These are phyloP conservation scores for Alliaria petiolata DNA, from an alignment of 345 rosid species.

Conservation along the genomic window DNA sequence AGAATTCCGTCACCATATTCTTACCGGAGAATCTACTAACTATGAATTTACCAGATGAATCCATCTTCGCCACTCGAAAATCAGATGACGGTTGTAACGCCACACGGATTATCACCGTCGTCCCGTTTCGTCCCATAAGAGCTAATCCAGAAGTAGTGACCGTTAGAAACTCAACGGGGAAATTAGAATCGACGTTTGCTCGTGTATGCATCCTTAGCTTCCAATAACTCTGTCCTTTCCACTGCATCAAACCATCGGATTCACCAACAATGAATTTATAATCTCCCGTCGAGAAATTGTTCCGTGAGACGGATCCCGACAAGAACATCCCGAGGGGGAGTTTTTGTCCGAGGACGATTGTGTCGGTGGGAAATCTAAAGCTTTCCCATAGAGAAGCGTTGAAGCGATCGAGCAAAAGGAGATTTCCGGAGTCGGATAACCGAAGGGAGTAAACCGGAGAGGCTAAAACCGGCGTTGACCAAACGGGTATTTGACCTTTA, in stretches of 20 bases:
- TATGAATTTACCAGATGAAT: conserved; percentile 49
- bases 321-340: conserved; percentile 39
- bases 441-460: conserved; percentile 46
- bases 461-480: conserved; percentile 64
- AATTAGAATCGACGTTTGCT: conserved; percentile 44
- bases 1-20: conserved; percentile 42
- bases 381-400: conserved; percentile 82
- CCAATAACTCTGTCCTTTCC: conserved; percentile 73
- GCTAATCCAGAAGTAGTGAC: conserved; percentile 56
- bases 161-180: conserved; percentile 48
- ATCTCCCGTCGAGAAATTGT: conserved; percentile 54
- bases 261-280: conserved; percentile 45
- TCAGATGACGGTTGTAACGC: conserved; percentile 40
- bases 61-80: conserved; percentile 61
- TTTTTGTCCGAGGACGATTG: conserved; percentile 65
- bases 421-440: conserved; percentile 71
- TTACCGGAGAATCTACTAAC: conserved; percentile 46
- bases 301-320: conserved; percentile 45
- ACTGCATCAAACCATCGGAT: conserved; percentile 50
- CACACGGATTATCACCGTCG: conserved; percentile 40
- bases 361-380: conserved; percentile 66
- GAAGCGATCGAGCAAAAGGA: conserved; percentile 54
- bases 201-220: conserved; percentile 57
- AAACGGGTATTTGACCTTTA: conserved; percentile 35
- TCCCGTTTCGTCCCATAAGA: conserved; percentile 61